Evolutionary conservation across 2,329 filamentous ascomycete species (phyloP).

Genomic region (Arthrobotrys megalospora): DNA sequence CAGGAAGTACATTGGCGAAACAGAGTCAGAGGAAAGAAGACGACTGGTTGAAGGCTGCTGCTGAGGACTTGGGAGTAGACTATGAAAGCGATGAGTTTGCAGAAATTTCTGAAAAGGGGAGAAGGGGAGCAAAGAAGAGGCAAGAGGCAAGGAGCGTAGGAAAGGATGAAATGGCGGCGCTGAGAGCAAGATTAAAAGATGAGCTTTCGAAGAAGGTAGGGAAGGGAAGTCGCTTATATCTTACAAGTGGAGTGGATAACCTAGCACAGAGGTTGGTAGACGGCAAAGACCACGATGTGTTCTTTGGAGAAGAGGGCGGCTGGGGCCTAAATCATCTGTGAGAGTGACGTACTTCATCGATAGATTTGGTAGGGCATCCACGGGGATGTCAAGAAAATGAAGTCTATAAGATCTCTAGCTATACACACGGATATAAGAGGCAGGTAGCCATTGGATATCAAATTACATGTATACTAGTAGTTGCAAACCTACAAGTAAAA

Average conservation of each 20-base stretch:
- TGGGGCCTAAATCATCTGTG: conserved; percentile 53
- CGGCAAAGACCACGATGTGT: conserved; percentile 59
- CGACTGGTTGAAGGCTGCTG: conserved; percentile 84
- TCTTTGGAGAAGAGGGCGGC: conserved; percentile 59
- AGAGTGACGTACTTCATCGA: background rate
- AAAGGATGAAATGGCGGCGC: conserved; percentile 80
- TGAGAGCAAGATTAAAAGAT: conserved; percentile 80
- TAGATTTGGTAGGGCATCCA: background rate
- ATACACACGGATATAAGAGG: too few relatives aligned
- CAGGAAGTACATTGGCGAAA: conserved; percentile 86
- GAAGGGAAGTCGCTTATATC: conserved; percentile 57
- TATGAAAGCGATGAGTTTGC: conserved; percentile 91
- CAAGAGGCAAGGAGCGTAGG: conserved; percentile 69
- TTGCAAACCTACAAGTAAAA: background rate
- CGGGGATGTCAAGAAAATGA: too few relatives aligned
- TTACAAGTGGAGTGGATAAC: conserved; percentile 54
- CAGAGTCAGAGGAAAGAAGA: conserved; percentile 88
- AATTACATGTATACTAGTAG: background rate
- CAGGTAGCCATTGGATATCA: conserved; percentile 11
- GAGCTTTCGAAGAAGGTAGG: conserved; percentile 78
- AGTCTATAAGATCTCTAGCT: background rate
- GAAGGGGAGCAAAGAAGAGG: conserved; percentile 73
- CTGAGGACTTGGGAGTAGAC: conserved; percentile 93
- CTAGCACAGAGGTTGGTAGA: conserved; percentile 54
- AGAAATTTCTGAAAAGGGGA: conserved; percentile 73